Conservation (phyloP, 192 early-diverging fungal species). For the Backusella westeae region DNA sequence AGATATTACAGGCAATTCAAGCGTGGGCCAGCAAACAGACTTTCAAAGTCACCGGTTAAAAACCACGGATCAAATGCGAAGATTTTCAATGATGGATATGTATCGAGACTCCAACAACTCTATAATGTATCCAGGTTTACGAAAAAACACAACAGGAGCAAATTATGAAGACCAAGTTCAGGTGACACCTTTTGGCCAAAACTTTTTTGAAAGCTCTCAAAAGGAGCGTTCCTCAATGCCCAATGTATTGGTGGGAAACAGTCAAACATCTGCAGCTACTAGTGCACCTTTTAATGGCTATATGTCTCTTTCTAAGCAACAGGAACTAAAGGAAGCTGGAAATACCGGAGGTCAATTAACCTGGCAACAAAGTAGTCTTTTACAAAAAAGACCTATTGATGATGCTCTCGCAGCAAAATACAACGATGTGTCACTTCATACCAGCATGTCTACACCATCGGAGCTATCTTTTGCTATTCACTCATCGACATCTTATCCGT, state of each 20-base stretch:
- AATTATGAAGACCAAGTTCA: not conserved
- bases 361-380: not conserved
- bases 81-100: conserved; percentile 7
- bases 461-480: not conserved
- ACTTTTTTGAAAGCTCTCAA: not conserved
- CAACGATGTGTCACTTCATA: not conserved
- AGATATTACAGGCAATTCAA: not conserved
- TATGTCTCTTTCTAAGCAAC: not conserved
- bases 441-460: not conserved
- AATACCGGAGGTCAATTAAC: conserved; percentile 1
- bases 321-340: not conserved
- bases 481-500: not conserved
- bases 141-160: not conserved
- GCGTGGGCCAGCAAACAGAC: not conserved
- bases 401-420: not conserved
- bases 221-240: not conserved
- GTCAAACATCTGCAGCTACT: not conserved
- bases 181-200: not conserved
- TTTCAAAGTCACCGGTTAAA: not conserved
- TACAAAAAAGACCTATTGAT: not conserved
- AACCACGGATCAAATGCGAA: not conserved
- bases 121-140: not conserved
- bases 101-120: not conserved
- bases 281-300: not conserved
- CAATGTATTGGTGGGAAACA: not conserved